Evolutionary conservation across 495 filamentous ascomycete species (phyloP).

Genomic region (Penicillium salamii): DNA sequence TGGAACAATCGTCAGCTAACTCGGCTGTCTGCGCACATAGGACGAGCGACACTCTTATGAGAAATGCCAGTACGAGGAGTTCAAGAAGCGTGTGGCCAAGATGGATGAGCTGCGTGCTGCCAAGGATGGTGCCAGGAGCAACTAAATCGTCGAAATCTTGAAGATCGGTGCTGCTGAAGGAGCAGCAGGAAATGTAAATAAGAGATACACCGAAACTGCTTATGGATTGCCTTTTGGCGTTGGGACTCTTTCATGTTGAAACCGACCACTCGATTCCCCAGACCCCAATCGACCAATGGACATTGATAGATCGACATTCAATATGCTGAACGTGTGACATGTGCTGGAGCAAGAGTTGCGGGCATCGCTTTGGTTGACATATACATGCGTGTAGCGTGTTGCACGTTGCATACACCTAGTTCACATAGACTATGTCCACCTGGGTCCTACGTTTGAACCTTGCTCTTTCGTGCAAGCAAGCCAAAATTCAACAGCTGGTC

Average conservation of each 20-base stretch:
- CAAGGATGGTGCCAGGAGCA: slow-evolving; percentile 85
- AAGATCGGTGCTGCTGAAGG: slow-evolving; percentile 21
- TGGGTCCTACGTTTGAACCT: too few species aligned
- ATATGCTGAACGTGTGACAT: too few species aligned
- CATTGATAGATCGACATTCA: neutral
- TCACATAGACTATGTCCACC: too few species aligned
- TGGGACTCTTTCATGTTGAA: slow-evolving; percentile 21
- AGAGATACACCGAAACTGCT: slow-evolving; percentile 37
- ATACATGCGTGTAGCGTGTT: too few species aligned
- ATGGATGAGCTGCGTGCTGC: slow-evolving; percentile 92
- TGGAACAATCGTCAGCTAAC: slow-evolving; percentile 2
- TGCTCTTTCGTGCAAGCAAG: too few species aligned
- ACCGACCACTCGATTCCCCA: neutral
- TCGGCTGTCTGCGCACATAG: slow-evolving; percentile 38
- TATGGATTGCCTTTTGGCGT: slow-evolving; percentile 41
- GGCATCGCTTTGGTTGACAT: too few species aligned
- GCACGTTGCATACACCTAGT: too few species aligned
- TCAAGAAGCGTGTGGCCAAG: slow-evolving; percentile 96
- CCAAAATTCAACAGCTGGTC: too few species aligned
- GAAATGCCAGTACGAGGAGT: slow-evolving; percentile 98
- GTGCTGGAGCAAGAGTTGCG: too few species aligned
- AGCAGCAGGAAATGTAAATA: slow-evolving; percentile 48
- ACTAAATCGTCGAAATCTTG: slow-evolving; percentile 50
- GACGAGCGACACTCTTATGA: slow-evolving; percentile 95
- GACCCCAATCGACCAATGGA: neutral